Base-by-base conservation (phyloP, 2,329 filamentous ascomycete genomes). In the Ophidiomyces ophidiicola region DNA sequence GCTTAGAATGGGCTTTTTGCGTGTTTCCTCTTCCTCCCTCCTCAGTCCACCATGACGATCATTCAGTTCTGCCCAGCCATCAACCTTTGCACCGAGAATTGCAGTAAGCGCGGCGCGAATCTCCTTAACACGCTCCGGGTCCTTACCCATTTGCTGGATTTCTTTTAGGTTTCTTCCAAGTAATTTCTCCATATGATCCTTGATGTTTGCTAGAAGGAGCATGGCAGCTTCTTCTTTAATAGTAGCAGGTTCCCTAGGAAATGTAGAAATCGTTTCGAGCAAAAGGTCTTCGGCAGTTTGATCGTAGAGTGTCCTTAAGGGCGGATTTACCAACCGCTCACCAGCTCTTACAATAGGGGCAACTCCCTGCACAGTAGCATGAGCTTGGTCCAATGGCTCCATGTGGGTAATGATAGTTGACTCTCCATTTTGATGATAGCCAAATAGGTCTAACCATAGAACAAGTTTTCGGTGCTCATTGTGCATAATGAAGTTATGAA, bases 401-500 rank as follows among this genome's bases (percentile, higher is more conserved):
- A 56, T 59, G 14, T 62, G 61, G 30, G 60, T 59, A 17, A 64
- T 64, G 34, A 63, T 62, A 44, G 63, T 64, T 11, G 63, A 60
- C 46, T 64, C 62, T 6, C 59, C 61, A 8, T 61, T 63, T 3
- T 62, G 63, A 36, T 71, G 66, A 45, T 71, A 72, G 36, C 77
- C 76, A 48, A 80, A 80, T 1, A 80, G 61, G 53, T 76, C 71
- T 25, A 78, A 58, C 75, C 75, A 80, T 2, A 80, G 64, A 49
- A 77, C 72, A 48, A 78, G 64, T 50, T 80, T 79, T 26, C 74
- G 63, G 43, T 74, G 68, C 56, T 80, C 75, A 48, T 80, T 80
- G 44, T 75, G 70, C 51, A 75, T 74, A 32, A 77, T 73, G 34
- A 78, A 68, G 46, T 79, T 79, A 57, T 79, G 76, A 40, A 79